phyloP scores from a whole-genome alignment of 805 yeast species.

The Pichia cabralensis region DNA sequence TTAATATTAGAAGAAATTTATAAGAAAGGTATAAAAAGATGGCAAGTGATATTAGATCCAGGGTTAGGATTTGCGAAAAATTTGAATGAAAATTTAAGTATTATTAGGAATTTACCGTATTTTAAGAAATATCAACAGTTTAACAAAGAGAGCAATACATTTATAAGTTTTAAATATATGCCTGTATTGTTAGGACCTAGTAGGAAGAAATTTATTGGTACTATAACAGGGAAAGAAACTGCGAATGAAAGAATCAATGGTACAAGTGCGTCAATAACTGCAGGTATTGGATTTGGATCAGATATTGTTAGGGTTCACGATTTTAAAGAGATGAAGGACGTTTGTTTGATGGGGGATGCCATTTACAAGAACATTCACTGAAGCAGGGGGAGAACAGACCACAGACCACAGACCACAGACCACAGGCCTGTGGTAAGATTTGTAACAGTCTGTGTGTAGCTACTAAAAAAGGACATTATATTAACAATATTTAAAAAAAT shows the following conservation, averaged over 20 bases:
- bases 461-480: too few species aligned
- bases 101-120: constrained; percentile 41
- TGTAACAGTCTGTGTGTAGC: too few species aligned
- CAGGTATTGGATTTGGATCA: constrained; percentile 62
- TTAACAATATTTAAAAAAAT: too few species aligned
- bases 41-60: constrained; percentile 92
- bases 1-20: constrained; percentile 46
- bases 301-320: constrained; percentile 89
- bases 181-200: constrained; percentile 82
- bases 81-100: constrained; percentile 53
- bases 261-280: constrained; percentile 65
- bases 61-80: constrained; percentile 95
- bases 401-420: too few species aligned
- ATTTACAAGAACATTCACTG: constrained; percentile 38
- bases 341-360: constrained; percentile 61
- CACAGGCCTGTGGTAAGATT: too few species aligned
- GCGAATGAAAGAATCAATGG: constrained; percentile 63
- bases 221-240: constrained; percentile 44
- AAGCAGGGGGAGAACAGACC: too few species aligned
- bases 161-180: constrained; percentile 38
- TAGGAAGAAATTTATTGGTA: constrained; percentile 79
- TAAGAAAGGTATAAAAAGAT: constrained; percentile 57
- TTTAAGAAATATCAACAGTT: constrained; percentile 36
- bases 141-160: constrained; percentile 18
- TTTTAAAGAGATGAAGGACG: constrained; percentile 46